Percentiles rank a stretch among this genome's conserved stretches.
Conservation (phyloP, 139 green algal genomes). For the Zygnema cylindricum region DNA sequence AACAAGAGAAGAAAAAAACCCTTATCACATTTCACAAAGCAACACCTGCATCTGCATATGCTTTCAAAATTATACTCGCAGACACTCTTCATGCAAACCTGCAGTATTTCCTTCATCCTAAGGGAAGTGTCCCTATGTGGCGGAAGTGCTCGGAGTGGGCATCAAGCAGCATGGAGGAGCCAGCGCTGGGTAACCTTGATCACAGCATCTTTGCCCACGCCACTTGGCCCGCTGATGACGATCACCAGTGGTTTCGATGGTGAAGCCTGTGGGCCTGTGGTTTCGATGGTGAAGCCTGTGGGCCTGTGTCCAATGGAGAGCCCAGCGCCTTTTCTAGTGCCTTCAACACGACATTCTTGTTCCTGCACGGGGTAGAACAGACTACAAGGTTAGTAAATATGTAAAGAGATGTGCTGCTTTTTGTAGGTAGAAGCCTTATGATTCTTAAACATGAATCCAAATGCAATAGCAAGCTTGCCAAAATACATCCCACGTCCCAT, state of each 20-base stretch:
- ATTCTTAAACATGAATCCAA: too few relatives aligned
- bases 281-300: conserved; percentile 69
- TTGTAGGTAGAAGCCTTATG: not conserved
- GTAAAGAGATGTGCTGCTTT: not conserved
- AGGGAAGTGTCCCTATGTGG: not conserved
- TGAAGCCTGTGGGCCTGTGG: conserved; percentile 70
- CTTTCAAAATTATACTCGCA: too few relatives aligned
- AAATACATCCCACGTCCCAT: too few relatives aligned
- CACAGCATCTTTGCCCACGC: conserved; percentile 95
- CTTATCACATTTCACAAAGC: too few relatives aligned
- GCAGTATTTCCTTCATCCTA: too few relatives aligned
- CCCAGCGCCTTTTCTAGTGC: conserved; percentile 50
- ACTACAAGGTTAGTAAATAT: not conserved
- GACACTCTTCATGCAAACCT: too few relatives aligned
- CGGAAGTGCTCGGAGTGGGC: not conserved
- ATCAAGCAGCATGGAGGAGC: not conserved
- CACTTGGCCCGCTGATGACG: conserved; percentile 87
- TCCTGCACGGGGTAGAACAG: not conserved
- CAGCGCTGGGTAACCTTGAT: conserved; percentile 65
- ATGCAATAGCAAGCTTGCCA: too few relatives aligned
- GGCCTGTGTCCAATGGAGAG: conserved; percentile 24
- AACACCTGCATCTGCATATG: too few relatives aligned
- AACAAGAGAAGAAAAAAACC: too few relatives aligned
- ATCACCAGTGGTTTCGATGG: conserved; percentile 74
- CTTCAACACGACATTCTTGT: conserved; percentile 36